phyloP scores from a whole-genome alignment of 805 yeast species.

The Starmerella etchellsii region DNA sequence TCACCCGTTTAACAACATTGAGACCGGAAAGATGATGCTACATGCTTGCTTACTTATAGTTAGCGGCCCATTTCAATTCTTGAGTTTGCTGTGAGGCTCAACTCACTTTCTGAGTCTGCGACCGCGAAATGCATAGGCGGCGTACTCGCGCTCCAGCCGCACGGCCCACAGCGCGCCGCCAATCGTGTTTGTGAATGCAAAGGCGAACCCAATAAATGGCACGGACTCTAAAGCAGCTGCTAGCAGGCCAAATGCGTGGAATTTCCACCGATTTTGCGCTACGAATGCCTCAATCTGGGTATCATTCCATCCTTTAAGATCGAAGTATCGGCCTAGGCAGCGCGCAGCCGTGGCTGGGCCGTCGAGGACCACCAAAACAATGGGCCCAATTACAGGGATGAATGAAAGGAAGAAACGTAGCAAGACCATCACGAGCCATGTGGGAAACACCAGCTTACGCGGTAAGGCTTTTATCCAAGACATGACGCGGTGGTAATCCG shows the following conservation, averaged over 20 bases:
- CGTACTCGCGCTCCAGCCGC: slow-evolving; percentile 22
- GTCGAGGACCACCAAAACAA: slow-evolving; percentile 36
- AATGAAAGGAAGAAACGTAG: slow-evolving; percentile 32
- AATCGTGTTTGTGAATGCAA: slow-evolving; percentile 27
- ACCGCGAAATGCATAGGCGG: too few relatives aligned
- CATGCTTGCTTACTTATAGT: too few relatives aligned
- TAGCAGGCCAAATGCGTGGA: slow-evolving; percentile 27
- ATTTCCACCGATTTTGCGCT: slow-evolving; percentile 23
- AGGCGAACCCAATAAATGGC: slow-evolving; percentile 28
- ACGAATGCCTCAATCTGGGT: slow-evolving; percentile 30
- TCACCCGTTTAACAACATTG: neutral
- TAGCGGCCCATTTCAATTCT: too few relatives aligned
- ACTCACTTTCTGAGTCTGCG: too few relatives aligned
- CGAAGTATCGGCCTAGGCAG: slow-evolving; percentile 45
- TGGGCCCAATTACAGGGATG: slow-evolving; percentile 51
- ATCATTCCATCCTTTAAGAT: slow-evolving; percentile 38
- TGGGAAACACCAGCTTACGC: slow-evolving; percentile 30
- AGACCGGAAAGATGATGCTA: too few relatives aligned
- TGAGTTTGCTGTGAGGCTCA: too few relatives aligned
- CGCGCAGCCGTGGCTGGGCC: slow-evolving; percentile 44
- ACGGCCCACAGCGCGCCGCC: slow-evolving; percentile 32
- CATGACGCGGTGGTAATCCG: slow-evolving; percentile 28
- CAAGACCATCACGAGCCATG: slow-evolving; percentile 30
- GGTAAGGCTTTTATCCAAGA: slow-evolving; percentile 30
- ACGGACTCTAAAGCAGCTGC: slow-evolving; percentile 29